Evolutionary conservation across 257 asterid genomes (phyloP), one percentile per base, ranked within the genome.

Genomic region (Lycium ferocissimum): DNA sequence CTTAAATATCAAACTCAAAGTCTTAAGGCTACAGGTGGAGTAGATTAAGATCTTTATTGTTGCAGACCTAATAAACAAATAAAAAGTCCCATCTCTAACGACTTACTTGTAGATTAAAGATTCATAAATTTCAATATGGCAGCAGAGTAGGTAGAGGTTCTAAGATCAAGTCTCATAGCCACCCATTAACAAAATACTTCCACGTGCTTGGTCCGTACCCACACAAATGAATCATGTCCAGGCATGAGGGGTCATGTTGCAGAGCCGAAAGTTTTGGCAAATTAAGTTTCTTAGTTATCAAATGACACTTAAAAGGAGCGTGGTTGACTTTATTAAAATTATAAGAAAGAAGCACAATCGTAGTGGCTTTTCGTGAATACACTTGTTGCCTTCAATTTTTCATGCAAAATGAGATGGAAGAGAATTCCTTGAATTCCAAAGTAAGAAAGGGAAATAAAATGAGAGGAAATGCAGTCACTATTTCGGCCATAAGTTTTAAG

Each of bases 371-470:
- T 37, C 43, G 49, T 35, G 49, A 67, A 67, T 67, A 67, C 22
- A 37, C 53, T 15, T 37, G 51, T 26, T 37, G 51, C 26, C 53
- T 69, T 37, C 26, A 69, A 69, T 37, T 37, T 15, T 38, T 69
- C 76, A 37, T 7, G 38, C 37, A 69, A 17, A 37, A 14, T 67
- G 75, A 35, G 75, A 37, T 38, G 76, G 51, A 69, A 37, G 76
- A 37, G 45, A 40, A 40, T 71, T 40, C 56, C 56, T 71, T 76
- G 81, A 76, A 51, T 76, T 76, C 47, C 81, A 49, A 22, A 22
- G 61, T 22, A 51, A 76, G 61, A 12, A 75, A 65, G n/a, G 45
- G 72, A 33, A 65, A 33, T 59, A 65, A 26, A 65, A 22, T 51
- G 7, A 51, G 81, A 75, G 37, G 62, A 37, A 33, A 71, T 71